Percentiles rank a stretch among this genome's conserved stretches.
Conservation (phyloP, 1,139 yeast genomes). For the Scheffersomyces cryptocercus region DNA sequence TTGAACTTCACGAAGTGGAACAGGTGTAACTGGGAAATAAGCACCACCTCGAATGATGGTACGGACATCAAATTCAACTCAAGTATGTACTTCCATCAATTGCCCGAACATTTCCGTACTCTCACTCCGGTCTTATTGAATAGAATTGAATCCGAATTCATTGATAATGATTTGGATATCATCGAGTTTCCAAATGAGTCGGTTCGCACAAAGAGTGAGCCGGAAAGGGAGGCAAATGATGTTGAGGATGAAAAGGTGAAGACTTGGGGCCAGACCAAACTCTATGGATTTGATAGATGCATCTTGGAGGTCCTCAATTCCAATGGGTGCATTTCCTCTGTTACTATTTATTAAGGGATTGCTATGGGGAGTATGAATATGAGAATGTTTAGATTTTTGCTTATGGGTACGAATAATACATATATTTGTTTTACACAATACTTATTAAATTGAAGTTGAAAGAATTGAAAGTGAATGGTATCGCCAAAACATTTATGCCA, state of each 20-base stretch:
- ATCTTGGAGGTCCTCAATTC: slow-evolving; percentile 57
- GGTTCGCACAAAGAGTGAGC: not conserved
- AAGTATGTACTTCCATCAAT: slow-evolving; percentile 34
- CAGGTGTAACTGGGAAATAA: slow-evolving; percentile 41
- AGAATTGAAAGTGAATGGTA: not conserved
- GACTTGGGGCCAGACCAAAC: slow-evolving; percentile 56
- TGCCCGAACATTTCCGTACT: slow-evolving; percentile 23
- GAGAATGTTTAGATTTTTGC: not conserved
- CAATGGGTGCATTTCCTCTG: slow-evolving; percentile 33
- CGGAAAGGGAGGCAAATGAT: slow-evolving; percentile 36
- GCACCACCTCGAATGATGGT: slow-evolving; percentile 4
- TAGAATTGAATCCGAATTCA: slow-evolving; percentile 50
- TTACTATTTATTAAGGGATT: slow-evolving; percentile 26
- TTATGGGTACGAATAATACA: not conserved
- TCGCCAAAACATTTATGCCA: not conserved
- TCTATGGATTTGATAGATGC: slow-evolving; percentile 46
- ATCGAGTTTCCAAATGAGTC: slow-evolving; percentile 18
- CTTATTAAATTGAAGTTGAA: not conserved
- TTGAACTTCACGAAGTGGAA: slow-evolving; percentile 54
- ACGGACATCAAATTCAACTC: slow-evolving; percentile 21
- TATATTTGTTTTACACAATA: too few species aligned
- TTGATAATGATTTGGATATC: slow-evolving; percentile 40
- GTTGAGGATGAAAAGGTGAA: slow-evolving; percentile 44
- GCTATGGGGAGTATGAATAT: too few species aligned
- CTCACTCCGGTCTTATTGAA: slow-evolving; percentile 48